A percentile compares a stretch with the other conserved stretches of the same genome.
These are phyloP conservation scores for Malbranchea zuffiana DNA, from an alignment of 2,329 filamentous ascomycete species.

Conservation along the genomic window DNA sequence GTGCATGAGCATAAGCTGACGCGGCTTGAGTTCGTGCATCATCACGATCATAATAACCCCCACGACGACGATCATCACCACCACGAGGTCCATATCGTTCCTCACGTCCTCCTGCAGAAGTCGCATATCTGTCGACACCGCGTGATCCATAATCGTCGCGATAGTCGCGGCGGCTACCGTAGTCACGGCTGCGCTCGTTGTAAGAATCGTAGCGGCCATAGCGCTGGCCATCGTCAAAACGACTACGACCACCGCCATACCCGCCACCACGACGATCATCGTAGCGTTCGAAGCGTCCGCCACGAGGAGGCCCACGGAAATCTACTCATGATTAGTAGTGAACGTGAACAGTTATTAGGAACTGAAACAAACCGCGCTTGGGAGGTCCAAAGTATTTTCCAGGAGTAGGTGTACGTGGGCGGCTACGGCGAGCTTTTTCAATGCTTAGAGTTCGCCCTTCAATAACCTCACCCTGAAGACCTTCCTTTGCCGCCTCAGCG, in stretches of 20 bases:
- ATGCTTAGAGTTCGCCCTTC: conserved; percentile 95
- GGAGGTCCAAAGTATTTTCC: conserved; percentile 99
- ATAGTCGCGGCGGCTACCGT: conserved; percentile 18
- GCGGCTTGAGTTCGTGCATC: conserved; percentile 38
- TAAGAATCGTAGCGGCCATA: conserved; percentile 40
- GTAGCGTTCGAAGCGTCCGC: conserved; percentile 38
- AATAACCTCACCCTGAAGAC: conserved; percentile 85
- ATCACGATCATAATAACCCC: conserved; percentile 45
- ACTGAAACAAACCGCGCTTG: conserved; percentile 67
- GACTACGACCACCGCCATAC: conserved; percentile 31
- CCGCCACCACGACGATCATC: conserved; percentile 39
- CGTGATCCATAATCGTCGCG: conserved; percentile 23
- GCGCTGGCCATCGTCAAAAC: conserved; percentile 36
- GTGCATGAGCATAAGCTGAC: conserved; percentile 24
- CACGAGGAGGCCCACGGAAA: conserved; percentile 35
- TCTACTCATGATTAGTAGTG: conserved; percentile 29
- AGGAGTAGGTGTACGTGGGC: conserved; percentile 88
- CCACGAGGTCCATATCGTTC: conserved; percentile 37
- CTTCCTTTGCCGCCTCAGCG: conserved; percentile 93
- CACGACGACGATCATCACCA: conserved; percentile 39
- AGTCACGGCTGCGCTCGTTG: conserved; percentile 37
- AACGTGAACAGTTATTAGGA: conserved; percentile 2
- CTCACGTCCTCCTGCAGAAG: conserved; percentile 23
- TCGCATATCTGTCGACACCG: conserved; percentile 49
- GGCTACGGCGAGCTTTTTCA: conserved; percentile 92